Evolutionary conservation across 2,329 filamentous ascomycete species (phyloP).

Genomic region (Septoria linicola): DNA sequence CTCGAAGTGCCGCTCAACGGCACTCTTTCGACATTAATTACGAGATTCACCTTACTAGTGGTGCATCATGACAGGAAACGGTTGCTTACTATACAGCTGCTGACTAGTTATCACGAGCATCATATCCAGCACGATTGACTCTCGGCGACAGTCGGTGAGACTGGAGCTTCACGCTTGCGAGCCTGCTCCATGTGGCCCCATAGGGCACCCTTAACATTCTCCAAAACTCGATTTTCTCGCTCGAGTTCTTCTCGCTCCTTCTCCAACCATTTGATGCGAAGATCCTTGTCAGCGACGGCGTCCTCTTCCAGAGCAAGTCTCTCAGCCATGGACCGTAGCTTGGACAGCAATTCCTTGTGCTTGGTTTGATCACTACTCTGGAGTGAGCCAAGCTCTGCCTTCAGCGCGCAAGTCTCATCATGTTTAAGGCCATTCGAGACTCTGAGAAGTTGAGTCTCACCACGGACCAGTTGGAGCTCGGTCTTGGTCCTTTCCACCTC

Average conservation of each 20-base stretch:
- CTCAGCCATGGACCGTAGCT: slow-evolving; percentile 9
- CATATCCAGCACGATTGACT: too few species aligned
- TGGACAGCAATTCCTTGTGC: slow-evolving; percentile 8
- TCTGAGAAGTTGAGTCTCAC: slow-evolving; percentile 6
- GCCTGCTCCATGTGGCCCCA: slow-evolving; percentile 12
- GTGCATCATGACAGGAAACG: slow-evolving; percentile 19
- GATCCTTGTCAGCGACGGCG: slow-evolving; percentile 8
- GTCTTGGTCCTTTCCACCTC: slow-evolving; percentile 5
- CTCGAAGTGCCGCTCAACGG: not conserved
- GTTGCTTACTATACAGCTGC: slow-evolving; percentile 32
- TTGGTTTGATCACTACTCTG: slow-evolving; percentile 2
- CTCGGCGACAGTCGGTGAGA: too few species aligned
- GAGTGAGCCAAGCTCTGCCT: slow-evolving; percentile 4
- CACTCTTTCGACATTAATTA: not conserved
- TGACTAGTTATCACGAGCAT: too few species aligned
- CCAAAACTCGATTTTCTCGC: slow-evolving; percentile 12
- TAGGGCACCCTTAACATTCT: slow-evolving; percentile 16
- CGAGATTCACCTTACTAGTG: not conserved
- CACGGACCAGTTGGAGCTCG: slow-evolving; percentile 3
- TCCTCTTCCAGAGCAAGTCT: slow-evolving; percentile 15
- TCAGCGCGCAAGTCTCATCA: slow-evolving; percentile 5
- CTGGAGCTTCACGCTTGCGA: slow-evolving; percentile 5
- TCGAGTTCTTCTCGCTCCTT: slow-evolving; percentile 14
- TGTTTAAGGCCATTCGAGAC: slow-evolving; percentile 8
- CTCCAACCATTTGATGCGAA: slow-evolving; percentile 14